Conservation (phyloP, 1,284 basidiomycete genomes). For the Testicularia cyperi region DNA sequence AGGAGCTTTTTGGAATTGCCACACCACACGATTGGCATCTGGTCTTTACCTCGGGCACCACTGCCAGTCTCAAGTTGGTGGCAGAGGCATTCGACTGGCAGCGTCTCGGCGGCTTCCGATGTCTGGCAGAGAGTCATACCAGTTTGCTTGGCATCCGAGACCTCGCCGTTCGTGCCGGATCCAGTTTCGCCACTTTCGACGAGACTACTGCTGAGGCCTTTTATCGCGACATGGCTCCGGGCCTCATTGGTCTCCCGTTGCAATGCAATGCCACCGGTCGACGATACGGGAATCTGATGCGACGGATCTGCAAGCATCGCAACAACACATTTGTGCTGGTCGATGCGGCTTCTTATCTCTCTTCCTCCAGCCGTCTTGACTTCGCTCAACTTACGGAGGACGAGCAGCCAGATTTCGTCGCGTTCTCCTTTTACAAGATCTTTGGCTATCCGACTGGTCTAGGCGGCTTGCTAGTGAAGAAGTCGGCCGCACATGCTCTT, state of each 20-base stretch:
- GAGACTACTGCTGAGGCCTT: constrained; percentile 1
- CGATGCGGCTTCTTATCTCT: constrained; percentile 45
- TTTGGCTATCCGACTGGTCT: constrained; percentile 47
- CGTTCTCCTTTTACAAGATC: constrained; percentile 50
- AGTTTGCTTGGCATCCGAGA: constrained; percentile 42
- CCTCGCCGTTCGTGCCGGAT: constrained; percentile 13
- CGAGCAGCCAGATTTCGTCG: constrained; percentile 34
- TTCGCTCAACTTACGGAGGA: constrained; percentile 3
- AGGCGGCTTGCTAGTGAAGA: constrained; percentile 39
- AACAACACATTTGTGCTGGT: constrained; percentile 19
- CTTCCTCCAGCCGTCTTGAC: constrained; percentile 21
- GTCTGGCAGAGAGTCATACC: constrained; percentile 37
- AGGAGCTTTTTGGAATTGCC: constrained; percentile 50
- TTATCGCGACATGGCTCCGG: neutral
- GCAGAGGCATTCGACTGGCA: constrained; percentile 40
- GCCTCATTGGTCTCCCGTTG: constrained; percentile 32
- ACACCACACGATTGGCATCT: constrained; percentile 36
- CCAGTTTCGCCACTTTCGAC: constrained; percentile 1
- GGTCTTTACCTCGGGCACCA: constrained; percentile 44
- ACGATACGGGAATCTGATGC: constrained; percentile 21
- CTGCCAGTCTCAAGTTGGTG: constrained; percentile 38
- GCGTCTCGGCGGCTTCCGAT: constrained; percentile 10
- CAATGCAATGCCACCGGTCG: constrained; percentile 48
- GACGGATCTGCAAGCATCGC: constrained; percentile 4
- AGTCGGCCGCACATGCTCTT: constrained; percentile 13